Evolutionary conservation across 2,329 filamentous ascomycete species (phyloP).

Genomic region (Nannizziopsis barbatae): DNA sequence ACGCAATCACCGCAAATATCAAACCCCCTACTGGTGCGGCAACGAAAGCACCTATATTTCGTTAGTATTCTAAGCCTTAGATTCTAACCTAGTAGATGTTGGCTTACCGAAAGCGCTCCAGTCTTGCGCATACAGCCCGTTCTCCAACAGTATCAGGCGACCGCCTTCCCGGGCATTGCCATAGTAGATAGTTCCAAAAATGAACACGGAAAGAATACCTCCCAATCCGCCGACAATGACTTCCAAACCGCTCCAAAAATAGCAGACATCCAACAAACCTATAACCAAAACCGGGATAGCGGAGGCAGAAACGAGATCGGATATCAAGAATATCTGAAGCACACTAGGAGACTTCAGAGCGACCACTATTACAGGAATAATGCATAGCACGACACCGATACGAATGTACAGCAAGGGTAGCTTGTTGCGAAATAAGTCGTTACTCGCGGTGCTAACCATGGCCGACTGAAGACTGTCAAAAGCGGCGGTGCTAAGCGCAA

Average conservation of each 20-base stretch:
- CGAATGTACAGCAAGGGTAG: conserved; percentile 67
- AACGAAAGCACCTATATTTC: conserved; percentile 52
- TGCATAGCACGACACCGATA: conserved; percentile 56
- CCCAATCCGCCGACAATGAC: conserved; percentile 67
- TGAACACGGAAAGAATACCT: conserved; percentile 66
- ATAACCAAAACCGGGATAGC: conserved; percentile 63
- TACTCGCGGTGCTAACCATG: conserved; percentile 75
- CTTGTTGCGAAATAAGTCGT: conserved; percentile 73
- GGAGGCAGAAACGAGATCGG: conserved; percentile 56
- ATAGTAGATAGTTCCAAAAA: conserved; percentile 71
- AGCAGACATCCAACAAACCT: conserved; percentile 53
- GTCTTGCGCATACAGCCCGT: conserved; percentile 63
- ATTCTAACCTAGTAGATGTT: neutral
- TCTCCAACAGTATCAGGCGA: conserved; percentile 58
- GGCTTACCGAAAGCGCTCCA: conserved; percentile 63
- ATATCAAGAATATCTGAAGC: conserved; percentile 18
- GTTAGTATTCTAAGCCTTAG: neutral
- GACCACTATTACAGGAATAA: conserved; percentile 54
- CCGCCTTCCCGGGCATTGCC: conserved; percentile 53
- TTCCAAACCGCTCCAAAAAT: conserved; percentile 71
- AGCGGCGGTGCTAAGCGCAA: conserved; percentile 62
- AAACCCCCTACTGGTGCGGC: conserved; percentile 66
- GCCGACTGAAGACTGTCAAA: conserved; percentile 74
- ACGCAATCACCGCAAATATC: conserved; percentile 56
- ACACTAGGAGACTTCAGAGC: conserved; percentile 18